Percentiles rank a stretch among this genome's conserved stretches.
phyloP scores from a whole-genome alignment of 78 protist genomes.

The Emiliania huxleyi region DNA sequence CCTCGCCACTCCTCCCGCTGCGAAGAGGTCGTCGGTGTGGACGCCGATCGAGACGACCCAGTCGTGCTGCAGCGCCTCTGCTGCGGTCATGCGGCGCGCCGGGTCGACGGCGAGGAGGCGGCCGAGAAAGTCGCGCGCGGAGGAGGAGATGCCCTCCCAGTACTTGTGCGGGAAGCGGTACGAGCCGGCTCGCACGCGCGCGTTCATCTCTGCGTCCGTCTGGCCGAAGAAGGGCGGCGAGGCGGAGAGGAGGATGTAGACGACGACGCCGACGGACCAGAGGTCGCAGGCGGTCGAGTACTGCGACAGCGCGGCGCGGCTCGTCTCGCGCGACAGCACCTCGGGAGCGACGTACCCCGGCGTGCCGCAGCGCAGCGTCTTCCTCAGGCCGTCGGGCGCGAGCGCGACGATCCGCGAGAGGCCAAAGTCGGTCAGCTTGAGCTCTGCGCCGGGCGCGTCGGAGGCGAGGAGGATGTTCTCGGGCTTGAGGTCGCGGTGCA shows the following conservation, averaged over 20 bases:
- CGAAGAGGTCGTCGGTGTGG: too few relatives aligned
- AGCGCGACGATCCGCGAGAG: neutral
- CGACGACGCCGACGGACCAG: conserved; percentile 53
- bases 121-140: neutral
- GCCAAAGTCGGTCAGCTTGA: conserved; percentile 49
- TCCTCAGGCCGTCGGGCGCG: neutral
- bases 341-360: conserved; percentile 54
- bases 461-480: neutral
- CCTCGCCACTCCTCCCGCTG: too few relatives aligned
- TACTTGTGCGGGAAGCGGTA: neutral
- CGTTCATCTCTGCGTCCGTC: neutral
- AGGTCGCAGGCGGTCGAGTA: too few relatives aligned
- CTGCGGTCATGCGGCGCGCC: neutral
- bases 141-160: neutral
- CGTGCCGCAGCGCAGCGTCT: conserved; percentile 46
- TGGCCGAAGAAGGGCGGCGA: neutral
- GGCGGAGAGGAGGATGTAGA: conserved; percentile 17
- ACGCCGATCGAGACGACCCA: too few relatives aligned
- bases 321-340: conserved; percentile 4
- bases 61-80: too few relatives aligned
- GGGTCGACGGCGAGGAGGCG: neutral
- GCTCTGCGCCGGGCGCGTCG: neutral
- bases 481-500: conserved; percentile 24
- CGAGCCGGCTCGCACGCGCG: neutral
- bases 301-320: too few relatives aligned